Conservation (phyloP, 179 eudicot species). For the Beta corolliflora region DNA sequence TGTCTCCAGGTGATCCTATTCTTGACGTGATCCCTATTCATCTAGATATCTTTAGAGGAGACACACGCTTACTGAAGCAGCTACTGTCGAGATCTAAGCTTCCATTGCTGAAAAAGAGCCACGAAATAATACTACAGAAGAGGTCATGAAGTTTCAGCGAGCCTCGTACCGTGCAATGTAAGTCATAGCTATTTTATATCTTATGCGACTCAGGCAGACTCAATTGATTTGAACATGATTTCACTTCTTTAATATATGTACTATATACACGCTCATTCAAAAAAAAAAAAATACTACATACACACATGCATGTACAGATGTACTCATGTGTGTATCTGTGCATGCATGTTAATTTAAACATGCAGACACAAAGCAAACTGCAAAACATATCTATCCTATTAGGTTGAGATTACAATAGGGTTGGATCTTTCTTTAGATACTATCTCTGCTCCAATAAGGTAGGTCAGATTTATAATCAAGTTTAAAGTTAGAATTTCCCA, state of each 20-base stretch:
- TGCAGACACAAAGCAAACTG: background rate
- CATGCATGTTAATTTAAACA: background rate
- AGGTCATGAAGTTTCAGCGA: conserved; percentile 49
- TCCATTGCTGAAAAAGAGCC: conserved; percentile 46
- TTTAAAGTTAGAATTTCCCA: no score
- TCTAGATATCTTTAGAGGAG: conserved; percentile 82
- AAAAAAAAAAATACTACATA: no score
- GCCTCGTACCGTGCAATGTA: conserved; percentile 84
- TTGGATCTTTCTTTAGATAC: background rate
- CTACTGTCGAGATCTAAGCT: conserved; percentile 69
- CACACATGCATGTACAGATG: no score
- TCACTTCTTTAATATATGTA: no score
- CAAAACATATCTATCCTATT: background rate
- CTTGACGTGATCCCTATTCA: conserved; percentile 87
- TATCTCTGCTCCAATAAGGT: background rate
- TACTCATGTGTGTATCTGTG: background rate
- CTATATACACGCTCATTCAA: no score
- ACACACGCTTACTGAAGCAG: conserved; percentile 57
- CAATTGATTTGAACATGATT: conserved; percentile 13
- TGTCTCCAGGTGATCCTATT: conserved; percentile 74
- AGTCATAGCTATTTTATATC: conserved; percentile 33
- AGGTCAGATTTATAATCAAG: background rate
- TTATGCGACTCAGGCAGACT: conserved; percentile 20
- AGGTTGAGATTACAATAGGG: conserved; percentile 2
- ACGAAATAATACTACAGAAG: conserved; percentile 25